Percentiles rank a stretch among this genome's conserved stretches.
Conservation (phyloP, 129 eudicot genomes). For the Artemisia argyi region DNA sequence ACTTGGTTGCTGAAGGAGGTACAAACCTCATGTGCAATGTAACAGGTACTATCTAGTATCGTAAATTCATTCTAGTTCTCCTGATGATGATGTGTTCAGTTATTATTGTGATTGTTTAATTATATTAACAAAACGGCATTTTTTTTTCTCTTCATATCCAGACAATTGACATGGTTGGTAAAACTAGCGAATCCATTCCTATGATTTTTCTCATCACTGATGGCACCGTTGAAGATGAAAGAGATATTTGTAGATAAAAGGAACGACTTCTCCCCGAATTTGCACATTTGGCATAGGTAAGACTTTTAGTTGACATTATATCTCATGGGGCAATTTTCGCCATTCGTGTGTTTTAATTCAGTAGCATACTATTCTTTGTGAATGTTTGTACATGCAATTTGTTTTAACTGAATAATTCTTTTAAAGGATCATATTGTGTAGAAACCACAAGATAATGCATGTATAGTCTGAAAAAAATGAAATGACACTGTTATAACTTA, state of each 20-base stretch:
- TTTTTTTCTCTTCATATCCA: conserved; percentile 9
- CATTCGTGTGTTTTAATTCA: not conserved
- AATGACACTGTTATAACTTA: no score
- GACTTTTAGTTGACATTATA: conserved; percentile 6
- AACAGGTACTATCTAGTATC: conserved; percentile 48
- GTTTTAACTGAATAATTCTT: not conserved
- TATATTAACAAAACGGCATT: no score
- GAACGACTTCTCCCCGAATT: conserved; percentile 53
- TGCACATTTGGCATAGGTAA: conserved; percentile 87
- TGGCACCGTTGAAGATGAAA: conserved; percentile 86
- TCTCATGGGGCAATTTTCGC: not conserved
- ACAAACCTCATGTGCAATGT: conserved; percentile 66
- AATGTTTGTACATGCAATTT: not conserved
- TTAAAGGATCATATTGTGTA: conserved; percentile 71
- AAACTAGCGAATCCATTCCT: conserved; percentile 47
- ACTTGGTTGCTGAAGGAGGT: conserved; percentile 57
- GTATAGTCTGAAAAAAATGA: no score
- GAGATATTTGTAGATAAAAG: conserved; percentile 61
- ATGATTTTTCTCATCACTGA: conserved; percentile 69
- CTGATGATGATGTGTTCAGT: not conserved
- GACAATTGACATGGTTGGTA: conserved; percentile 74
- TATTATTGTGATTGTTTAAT: no score
- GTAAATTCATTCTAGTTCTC: not conserved
- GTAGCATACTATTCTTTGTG: not conserved
- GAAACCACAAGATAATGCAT: no score